phyloP scores from a whole-genome alignment of 2,329 filamentous ascomycete species.

The Cryphonectria japonica region DNA sequence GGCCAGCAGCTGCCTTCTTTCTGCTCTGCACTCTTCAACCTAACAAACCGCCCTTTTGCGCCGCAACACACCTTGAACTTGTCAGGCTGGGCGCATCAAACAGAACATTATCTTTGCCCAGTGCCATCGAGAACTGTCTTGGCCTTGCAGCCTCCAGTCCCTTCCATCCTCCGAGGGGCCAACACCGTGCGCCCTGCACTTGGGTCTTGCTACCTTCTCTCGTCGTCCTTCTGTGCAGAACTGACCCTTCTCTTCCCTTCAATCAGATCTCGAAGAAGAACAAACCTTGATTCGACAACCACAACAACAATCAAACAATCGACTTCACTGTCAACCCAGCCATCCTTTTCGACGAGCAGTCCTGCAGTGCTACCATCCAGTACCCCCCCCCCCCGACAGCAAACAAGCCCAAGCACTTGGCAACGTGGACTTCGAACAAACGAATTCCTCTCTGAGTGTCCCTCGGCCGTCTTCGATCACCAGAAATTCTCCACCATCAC shows the following conservation, averaged over 20 bases:
- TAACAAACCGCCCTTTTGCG: background rate
- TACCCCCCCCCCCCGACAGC: background rate
- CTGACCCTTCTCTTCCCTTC: background rate
- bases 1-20: slow-evolving; percentile 1
- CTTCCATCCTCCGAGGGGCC: background rate
- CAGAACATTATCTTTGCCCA: background rate
- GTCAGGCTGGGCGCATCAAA: background rate
- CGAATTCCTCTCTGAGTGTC: background rate
- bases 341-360: background rate
- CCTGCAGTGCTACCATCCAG: background rate
- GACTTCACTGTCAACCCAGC: background rate
- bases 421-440: background rate
- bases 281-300: background rate
- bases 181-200: background rate
- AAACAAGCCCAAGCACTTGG: background rate
- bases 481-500: background rate
- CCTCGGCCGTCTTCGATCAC: background rate
- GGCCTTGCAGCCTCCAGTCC: background rate
- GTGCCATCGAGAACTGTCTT: background rate
- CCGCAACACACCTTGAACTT: slow-evolving; percentile 1
- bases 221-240: background rate
- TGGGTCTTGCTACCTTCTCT: background rate
- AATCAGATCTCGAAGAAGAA: background rate
- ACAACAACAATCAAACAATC: background rate
- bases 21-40: background rate